Conservation (phyloP, 2,329 filamentous ascomycete genomes). For the Plenodomus lindquistii region DNA sequence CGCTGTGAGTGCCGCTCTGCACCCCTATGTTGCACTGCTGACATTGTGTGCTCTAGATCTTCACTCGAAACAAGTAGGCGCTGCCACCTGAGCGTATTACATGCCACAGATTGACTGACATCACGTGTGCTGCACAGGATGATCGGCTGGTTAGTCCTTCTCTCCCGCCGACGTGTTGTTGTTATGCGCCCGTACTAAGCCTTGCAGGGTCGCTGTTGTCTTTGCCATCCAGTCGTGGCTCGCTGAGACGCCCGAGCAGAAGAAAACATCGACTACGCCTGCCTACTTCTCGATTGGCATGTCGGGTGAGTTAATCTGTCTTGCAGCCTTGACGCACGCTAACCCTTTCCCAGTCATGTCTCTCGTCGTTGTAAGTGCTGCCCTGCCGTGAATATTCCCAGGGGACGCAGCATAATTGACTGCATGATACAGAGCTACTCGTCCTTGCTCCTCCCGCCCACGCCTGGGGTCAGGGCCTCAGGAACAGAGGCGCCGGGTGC, state of each 20-base stretch:
- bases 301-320: constrained; percentile 63
- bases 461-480: constrained; percentile 45
- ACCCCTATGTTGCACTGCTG: constrained; percentile 28
- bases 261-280: constrained; percentile 69
- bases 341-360: constrained; percentile 45
- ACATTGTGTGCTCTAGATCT: constrained; percentile 62
- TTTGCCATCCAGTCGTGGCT: constrained; percentile 78
- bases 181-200: constrained; percentile 15
- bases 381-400: not conserved
- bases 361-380: constrained; percentile 49
- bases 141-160: constrained; percentile 62
- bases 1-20: constrained; percentile 59
- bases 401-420: constrained; percentile 10
- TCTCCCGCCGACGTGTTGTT: constrained; percentile 2
- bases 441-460: constrained; percentile 66
- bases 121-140: constrained; percentile 51
- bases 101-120: constrained; percentile 20
- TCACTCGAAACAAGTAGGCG: constrained; percentile 80
- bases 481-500: constrained; percentile 54
- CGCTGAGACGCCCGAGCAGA: constrained; percentile 70
- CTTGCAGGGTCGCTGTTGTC: constrained; percentile 68
- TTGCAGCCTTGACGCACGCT: constrained; percentile 2
- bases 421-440: constrained; percentile 56
- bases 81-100: constrained; percentile 6
- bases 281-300: constrained; percentile 76